Conservation (phyloP, 2,329 filamentous ascomycete species). For the Hypoxylon sp. region DNA sequence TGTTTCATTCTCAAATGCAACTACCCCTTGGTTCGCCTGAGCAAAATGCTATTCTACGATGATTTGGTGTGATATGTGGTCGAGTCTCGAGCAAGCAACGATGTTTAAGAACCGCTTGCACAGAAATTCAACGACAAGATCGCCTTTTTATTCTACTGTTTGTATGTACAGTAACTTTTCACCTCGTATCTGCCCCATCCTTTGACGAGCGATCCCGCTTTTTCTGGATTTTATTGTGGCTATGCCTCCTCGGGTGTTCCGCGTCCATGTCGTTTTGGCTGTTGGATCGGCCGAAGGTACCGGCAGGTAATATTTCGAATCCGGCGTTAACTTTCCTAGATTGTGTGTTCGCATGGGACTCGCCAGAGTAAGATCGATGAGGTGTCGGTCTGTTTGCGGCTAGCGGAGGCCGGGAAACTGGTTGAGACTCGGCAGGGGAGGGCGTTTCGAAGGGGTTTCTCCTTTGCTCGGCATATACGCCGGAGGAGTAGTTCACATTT, state of each 20-base stretch:
- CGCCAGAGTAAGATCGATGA: conserved; percentile 51
- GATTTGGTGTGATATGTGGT: conserved; percentile 25
- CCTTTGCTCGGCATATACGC: conserved; percentile 38
- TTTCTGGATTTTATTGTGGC: conserved; percentile 45
- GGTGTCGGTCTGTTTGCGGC: conserved; percentile 45
- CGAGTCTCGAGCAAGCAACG: conserved; percentile 19
- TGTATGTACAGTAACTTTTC: conserved; percentile 27
- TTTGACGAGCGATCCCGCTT: conserved; percentile 44
- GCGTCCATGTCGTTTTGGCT: conserved; percentile 46
- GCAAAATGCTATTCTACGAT: conserved; percentile 44
- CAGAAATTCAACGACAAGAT: conserved; percentile 16
- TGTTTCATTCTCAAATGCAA: conserved; percentile 26
- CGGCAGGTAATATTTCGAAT: conserved; percentile 53
- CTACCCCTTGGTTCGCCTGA: conserved; percentile 37
- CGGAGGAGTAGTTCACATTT: conserved; percentile 39
- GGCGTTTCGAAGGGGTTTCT: conserved; percentile 37
- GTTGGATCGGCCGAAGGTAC: conserved; percentile 48
- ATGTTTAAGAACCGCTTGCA: conserved; percentile 19
- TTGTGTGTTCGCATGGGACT: conserved; percentile 46
- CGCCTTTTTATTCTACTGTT: conserved; percentile 28
- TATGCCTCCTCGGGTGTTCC: conserved; percentile 28
- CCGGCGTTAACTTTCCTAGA: conserved; percentile 51
- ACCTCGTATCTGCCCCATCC: conserved; percentile 29
- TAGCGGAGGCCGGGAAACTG: conserved; percentile 35
- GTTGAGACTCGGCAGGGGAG: conserved; percentile 16